Base-by-base conservation (phyloP, 371 early-diverging fungal species). In the Saksenaea oblongispora region DNA sequence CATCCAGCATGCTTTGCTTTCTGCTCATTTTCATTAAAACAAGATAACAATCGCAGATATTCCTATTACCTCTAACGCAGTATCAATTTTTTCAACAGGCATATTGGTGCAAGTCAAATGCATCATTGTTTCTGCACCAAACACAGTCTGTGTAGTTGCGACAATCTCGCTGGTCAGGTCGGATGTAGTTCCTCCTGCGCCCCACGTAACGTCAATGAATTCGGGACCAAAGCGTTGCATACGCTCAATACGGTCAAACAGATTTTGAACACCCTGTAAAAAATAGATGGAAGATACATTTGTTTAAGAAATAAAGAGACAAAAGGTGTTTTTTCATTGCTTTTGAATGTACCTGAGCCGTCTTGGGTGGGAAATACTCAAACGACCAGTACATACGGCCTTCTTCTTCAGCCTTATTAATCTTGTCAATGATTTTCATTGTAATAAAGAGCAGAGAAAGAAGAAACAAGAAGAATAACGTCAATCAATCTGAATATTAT, bases 101-200 rank as follows among this genome's bases (percentile, higher is more conserved):
- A 95, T 96, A 80, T 95, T 96, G 64, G 96, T 95, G 82, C 98
- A 97, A 11, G 96, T 97, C 75, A 97, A 85, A 71, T 97, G 98
- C 98, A 97, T 96, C 84, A 93, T 92, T 4, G 96, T 91, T 72
- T 97, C 97, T 63, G 95, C 84, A 42, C 96, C 96, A 73, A 93
- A 95, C 1, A 95, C 95, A 47, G 91, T 82, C 74, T 96, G 96
- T 4, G 98, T 91, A 56, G 90, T 95, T 18, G 89, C 76, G 71
- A 95, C 95, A 59, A 93, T 87, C 66, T 93, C 92, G 39, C 86
- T 82, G 2, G 96, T 95, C 60, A 96, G 84, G 57, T 95, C 93
- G 4, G 94, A 91, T 39, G 93, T 88, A 58, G 89, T 88, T 26
- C 98, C 98, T 59, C 98, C 98, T 64, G 96, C 96, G 66, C 93